Conservation (phyloP, 2,329 filamentous ascomycete genomes). For the Colletotrichum tofieldiae region DNA sequence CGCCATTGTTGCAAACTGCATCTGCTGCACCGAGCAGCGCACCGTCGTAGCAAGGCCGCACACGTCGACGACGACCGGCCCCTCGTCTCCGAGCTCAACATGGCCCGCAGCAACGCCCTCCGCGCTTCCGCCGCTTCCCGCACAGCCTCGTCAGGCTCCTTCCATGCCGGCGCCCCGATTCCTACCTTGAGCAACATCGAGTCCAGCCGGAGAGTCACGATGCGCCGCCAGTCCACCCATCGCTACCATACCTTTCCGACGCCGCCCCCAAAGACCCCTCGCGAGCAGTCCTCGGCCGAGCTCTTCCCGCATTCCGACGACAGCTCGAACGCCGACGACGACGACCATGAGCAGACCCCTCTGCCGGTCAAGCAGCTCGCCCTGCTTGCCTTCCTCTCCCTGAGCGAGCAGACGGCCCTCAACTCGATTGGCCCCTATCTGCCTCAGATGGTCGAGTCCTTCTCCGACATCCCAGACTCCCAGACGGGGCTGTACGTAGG, state of each 20-base stretch:
- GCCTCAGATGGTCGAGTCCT: constrained; percentile 90
- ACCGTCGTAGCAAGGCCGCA: neutral
- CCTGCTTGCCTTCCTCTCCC: constrained; percentile 87
- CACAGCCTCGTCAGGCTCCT: constrained; percentile 61
- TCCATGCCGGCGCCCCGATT: constrained; percentile 68
- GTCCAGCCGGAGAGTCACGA: constrained; percentile 39
- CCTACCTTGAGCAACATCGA: constrained; percentile 52
- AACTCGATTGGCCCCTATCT: constrained; percentile 98
- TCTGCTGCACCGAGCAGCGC: neutral
- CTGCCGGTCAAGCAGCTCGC: constrained; percentile 87
- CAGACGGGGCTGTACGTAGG: constrained; percentile 92
- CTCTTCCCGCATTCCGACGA: constrained; percentile 46
- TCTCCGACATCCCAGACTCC: constrained; percentile 81
- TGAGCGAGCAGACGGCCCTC: constrained; percentile 95
- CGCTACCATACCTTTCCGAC: constrained; percentile 89
- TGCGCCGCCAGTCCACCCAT: constrained; percentile 62
- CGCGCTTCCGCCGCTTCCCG: constrained; percentile 34
- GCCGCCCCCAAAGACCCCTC: constrained; percentile 77
- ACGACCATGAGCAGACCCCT: constrained; percentile 75
- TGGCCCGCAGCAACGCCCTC: constrained; percentile 32
- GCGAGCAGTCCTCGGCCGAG: constrained; percentile 60
- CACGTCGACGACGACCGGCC: constrained; percentile 10
- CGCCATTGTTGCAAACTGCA: constrained; percentile 5
- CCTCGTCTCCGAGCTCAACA: constrained; percentile 8
- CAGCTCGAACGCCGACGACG: constrained; percentile 49